Conservation (phyloP, 2,329 filamentous ascomycete genomes). For the Aspergillus arachidicola region DNA sequence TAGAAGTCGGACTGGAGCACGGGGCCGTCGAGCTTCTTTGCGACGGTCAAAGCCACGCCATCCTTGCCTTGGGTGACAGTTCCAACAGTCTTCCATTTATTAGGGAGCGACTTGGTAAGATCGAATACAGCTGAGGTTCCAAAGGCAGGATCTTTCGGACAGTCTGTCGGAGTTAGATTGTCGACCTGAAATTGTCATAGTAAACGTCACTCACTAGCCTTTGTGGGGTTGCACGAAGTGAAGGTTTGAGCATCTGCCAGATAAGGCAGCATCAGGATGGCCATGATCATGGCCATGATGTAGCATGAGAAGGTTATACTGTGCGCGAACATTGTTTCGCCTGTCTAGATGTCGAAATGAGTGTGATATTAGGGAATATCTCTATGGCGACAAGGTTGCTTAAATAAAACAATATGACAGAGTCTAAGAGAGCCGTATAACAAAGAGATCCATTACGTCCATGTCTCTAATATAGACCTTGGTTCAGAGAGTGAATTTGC, state of each 20-base stretch:
- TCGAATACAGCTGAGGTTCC: conserved; percentile 82
- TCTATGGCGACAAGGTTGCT: background rate
- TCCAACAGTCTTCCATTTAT: conserved; percentile 73
- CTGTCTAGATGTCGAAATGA: background rate
- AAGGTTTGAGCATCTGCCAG: background rate
- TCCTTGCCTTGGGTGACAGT: conserved; percentile 72
- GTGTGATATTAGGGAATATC: background rate
- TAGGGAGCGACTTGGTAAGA: conserved; percentile 75
- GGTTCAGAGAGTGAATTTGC: background rate
- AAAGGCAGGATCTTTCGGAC: conserved; percentile 76
- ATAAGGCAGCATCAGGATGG: background rate
- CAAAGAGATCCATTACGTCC: background rate
- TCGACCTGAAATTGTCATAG: background rate
- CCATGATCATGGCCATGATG: background rate
- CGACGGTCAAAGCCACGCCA: conserved; percentile 80
- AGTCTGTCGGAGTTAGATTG: conserved; percentile 48
- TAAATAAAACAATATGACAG: background rate
- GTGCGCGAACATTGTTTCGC: background rate
- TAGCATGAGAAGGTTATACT: background rate
- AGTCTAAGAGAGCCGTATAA: background rate
- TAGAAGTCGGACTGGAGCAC: conserved; percentile 90
- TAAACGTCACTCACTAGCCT: background rate
- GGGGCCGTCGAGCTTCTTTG: conserved; percentile 77
- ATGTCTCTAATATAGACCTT: background rate
- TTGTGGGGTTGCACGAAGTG: background rate